Conservation (phyloP, 2,329 filamentous ascomycete species). For the Cercospora nicotianae region DNA sequence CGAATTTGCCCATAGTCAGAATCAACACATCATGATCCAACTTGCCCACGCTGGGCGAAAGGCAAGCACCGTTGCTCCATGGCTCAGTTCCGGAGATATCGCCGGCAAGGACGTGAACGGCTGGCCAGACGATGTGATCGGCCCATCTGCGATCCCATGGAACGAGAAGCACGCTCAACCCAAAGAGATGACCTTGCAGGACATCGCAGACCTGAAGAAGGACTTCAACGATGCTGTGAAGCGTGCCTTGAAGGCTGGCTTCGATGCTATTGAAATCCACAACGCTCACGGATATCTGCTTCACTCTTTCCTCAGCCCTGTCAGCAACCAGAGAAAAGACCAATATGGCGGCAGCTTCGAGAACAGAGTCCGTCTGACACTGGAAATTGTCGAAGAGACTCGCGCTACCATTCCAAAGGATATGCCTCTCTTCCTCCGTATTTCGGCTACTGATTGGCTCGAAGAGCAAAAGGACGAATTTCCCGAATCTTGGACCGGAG, state of each 20-base stretch:
- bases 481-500: constrained; percentile 65
- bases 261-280: constrained; percentile 80
- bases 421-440: constrained; percentile 72
- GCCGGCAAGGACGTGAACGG: constrained; percentile 55
- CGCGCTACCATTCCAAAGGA: constrained; percentile 62
- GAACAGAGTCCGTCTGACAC: constrained; percentile 66
- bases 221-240: constrained; percentile 22
- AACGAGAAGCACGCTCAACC: constrained; percentile 62
- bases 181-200: constrained; percentile 65
- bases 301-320: constrained; percentile 67
- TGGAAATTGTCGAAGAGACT: constrained; percentile 65
- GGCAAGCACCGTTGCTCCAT: constrained; percentile 61
- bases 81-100: constrained; percentile 58
- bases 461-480: constrained; percentile 53
- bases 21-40: constrained; percentile 75
- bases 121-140: constrained; percentile 55
- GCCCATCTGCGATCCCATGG: constrained; percentile 62
- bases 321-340: constrained; percentile 68
- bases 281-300: constrained; percentile 77
- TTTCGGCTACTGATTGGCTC: constrained; percentile 76
- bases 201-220: constrained; percentile 66
- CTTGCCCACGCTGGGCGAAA: constrained; percentile 75
- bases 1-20: constrained; percentile 78
- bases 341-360: constrained; percentile 66
- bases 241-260: constrained; percentile 56